Percentiles rank a stretch among this genome's conserved stretches.
Evolutionary conservation across 2,329 filamentous ascomycete species (phyloP).

Genomic region (Chalaropsis ovoidea): DNA sequence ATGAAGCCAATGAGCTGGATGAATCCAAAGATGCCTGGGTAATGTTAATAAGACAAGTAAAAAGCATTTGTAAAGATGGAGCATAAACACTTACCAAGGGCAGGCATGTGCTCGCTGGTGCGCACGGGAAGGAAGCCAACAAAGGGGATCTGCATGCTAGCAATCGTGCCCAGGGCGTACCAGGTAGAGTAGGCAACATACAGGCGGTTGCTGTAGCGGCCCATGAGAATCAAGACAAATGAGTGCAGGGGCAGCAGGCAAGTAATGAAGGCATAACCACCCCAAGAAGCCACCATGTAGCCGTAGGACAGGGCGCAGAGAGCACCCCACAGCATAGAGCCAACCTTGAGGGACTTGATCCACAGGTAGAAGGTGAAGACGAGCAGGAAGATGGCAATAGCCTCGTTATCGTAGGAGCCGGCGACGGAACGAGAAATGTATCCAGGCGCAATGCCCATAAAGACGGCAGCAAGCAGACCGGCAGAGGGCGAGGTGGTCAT

Average conservation of each 20-base stretch:
- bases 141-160: slow-evolving; percentile 98
- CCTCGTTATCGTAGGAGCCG: slow-evolving; percentile 98
- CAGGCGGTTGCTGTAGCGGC: slow-evolving; percentile 81
- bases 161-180: slow-evolving; percentile 91
- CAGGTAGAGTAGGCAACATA: slow-evolving; percentile 97
- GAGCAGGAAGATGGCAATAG: slow-evolving; percentile 95
- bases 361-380: slow-evolving; percentile 98
- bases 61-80: background rate
- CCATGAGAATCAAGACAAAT: slow-evolving; percentile 93
- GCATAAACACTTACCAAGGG: slow-evolving; percentile 56
- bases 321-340: slow-evolving; percentile 93
- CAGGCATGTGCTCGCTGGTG: slow-evolving; percentile 97
- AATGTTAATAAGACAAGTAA: background rate
- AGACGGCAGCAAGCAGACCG: slow-evolving; percentile 82
- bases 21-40: slow-evolving; percentile 82
- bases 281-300: slow-evolving; percentile 99
- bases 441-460: slow-evolving; percentile 95
- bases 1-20: slow-evolving; percentile 88
- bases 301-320: slow-evolving; percentile 93
- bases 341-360: slow-evolving; percentile 96
- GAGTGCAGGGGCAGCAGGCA: slow-evolving; percentile 90
- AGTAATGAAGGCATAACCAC: slow-evolving; percentile 98
- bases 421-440: slow-evolving; percentile 98
- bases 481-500: slow-evolving; percentile 94
- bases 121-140: slow-evolving; percentile 94